Evolutionary conservation across 2,329 filamentous ascomycete genomes (phyloP), one percentile per base, ranked within the genome.

Genomic region (Beauveria rudraprayagi): DNA sequence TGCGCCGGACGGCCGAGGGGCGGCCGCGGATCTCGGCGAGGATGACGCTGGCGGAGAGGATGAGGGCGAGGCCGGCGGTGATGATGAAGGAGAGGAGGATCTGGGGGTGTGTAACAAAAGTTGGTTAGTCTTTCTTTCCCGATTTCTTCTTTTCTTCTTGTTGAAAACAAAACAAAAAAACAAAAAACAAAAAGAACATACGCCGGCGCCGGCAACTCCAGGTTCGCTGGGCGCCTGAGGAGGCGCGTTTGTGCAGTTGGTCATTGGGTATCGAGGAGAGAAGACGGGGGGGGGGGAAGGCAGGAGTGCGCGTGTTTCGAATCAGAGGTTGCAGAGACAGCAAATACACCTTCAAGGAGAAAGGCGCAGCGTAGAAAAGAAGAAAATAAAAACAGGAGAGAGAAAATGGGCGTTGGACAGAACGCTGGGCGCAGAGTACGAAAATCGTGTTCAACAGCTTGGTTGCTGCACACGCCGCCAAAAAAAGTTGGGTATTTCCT

Each of bases 61-160:
- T 62, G 61, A 88, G 75, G 34, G 85, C 79, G 57, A 87, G 69
- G 60, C 73, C 75, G 58, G 85, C 85, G 6, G 85, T 87, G 63
- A 87, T 80, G 69, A 87, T 84, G 73, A 87, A 88, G 52, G 85
- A 87, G 64, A 88, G 78, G 37, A 88, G 76, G 63, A 85, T 80
- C 81, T 85, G 24, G n/a, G 22, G 3, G 34, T 37, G 34, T 37
- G 34, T 16, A 11, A 6, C 34, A 16, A 6, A 30, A 1, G 5
- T 37, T 37, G 34, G 34, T 37, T 37, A 37, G 34, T 16, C 28
- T 10, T 48, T 3, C 3, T 17, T 26, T 26, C 17, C n/a, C 34
- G 34, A 14, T 11, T 43, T 55, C n/a, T 24, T 43, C 17, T 43
- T 41, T 43, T 11, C 2, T 14, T 17, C 14, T 26, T 26, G 8